Percentiles rank a stretch among this genome's conserved stretches.
Conservation (phyloP, 495 filamentous ascomycete species). For the Tetracladium setigerum region DNA sequence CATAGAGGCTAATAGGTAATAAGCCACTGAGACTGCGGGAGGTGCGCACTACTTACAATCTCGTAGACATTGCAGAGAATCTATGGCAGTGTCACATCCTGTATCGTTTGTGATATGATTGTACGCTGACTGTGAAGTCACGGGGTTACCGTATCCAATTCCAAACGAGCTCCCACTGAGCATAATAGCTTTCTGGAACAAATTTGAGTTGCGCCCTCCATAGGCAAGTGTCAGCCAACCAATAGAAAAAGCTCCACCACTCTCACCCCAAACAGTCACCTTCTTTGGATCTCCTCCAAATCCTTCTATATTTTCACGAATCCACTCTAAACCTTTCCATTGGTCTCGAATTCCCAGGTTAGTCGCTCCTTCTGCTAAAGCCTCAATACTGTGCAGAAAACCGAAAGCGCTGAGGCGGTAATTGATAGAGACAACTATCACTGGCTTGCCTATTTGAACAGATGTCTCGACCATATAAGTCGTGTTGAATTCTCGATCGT, state of each 20-base stretch:
- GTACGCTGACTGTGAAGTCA: constrained; percentile 6
- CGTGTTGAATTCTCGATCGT: constrained; percentile 39
- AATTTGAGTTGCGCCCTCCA: too few species aligned
- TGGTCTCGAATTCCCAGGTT: constrained; percentile 66
- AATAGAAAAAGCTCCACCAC: constrained; percentile 51
- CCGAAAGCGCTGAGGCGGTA: constrained; percentile 60
- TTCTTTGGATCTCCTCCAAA: constrained; percentile 62
- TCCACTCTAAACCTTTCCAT: constrained; percentile 60
- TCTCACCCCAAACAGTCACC: constrained; percentile 11
- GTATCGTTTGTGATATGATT: constrained; percentile 3
- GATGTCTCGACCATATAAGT: constrained; percentile 49
- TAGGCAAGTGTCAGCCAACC: constrained; percentile 34
- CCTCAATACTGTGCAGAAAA: constrained; percentile 42
- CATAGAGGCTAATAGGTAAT: too few species aligned
- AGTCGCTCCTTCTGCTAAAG: constrained; percentile 37
- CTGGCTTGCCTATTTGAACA: constrained; percentile 47
- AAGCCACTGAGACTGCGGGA: too few species aligned
- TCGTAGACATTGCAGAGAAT: constrained; percentile 6
- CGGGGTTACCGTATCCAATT: constrained; percentile 3
- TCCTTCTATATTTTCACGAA: constrained; percentile 56
- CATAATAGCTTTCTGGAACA: constrained; percentile 1
- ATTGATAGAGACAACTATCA: constrained; percentile 25
- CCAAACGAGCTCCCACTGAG: constrained; percentile 17
- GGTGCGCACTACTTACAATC: constrained; percentile 19
- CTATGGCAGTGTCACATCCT: background rate